Base-by-base conservation (phyloP, 2,329 filamentous ascomycete species). In the Calonectria henricotiae region DNA sequence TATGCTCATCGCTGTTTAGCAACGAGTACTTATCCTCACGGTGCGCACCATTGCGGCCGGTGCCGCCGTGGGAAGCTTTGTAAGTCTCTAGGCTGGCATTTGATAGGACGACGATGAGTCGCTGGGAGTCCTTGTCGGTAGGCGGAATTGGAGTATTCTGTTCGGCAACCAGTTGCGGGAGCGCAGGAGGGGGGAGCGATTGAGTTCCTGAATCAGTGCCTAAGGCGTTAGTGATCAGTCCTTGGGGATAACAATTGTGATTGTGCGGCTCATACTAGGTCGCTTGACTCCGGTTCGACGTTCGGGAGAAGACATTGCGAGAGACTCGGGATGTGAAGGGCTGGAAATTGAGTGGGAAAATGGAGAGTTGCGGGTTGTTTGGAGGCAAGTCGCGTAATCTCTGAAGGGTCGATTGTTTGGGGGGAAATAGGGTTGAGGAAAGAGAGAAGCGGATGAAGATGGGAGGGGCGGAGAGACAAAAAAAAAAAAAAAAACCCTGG, bases 81-180 rank as follows among this genome's bases (percentile, higher is more conserved):
- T 98, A 98, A 0, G 96, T 99, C 84, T 99, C 96, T 76, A 99
- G 90, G 79, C 95, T 98, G 73, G 96, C 96, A 88, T 98, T 97
- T 75, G 95, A 98, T 61, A 99, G 89, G 46, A 99, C 95, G 65
- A 99, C 96, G 75, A 99, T 98, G 75, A 99, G 87, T 68, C 96
- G 90, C 83, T 96, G 92, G 15, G 94, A 93, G 83, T 97, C 93
- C 84, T 98, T 98, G 84, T 99, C 96, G 77, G 89, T 92, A 17
- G 91, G 86, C 12, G 95, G 86, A 74, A 99, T 98, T 30, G 96
- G 92, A 13, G 91, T 88, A 80, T 96, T 93, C 82, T 98, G 96
- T 83, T 98, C 96, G 47, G 96, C 96, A 55, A 98, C 94, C 62
- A 99, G 90, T 81, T 96, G 93, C 8, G 96, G 96, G 23, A 99